These are phyloP conservation scores for Spathaspora passalidarum DNA, from an alignment of 805 yeast species.

Conservation along the genomic window DNA sequence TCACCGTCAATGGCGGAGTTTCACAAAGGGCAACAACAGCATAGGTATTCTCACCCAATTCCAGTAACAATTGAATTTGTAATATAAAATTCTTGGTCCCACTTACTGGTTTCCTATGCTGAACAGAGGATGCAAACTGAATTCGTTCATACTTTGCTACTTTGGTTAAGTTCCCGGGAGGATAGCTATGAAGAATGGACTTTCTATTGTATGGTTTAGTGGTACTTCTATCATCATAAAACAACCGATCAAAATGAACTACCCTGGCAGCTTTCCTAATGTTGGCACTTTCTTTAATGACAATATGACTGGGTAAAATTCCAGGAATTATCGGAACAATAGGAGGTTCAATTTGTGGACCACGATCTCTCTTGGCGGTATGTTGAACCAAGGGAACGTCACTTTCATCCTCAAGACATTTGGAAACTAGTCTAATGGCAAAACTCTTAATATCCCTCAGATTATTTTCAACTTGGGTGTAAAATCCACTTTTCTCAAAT, in stretches of 20 bases:
- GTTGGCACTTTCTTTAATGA: constrained; percentile 58
- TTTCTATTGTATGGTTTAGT: not conserved
- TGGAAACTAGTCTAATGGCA: constrained; percentile 51
- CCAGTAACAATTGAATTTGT: constrained; percentile 50
- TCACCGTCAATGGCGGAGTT: constrained; percentile 57
- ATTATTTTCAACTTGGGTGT: constrained; percentile 23
- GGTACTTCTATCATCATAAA: constrained; percentile 35
- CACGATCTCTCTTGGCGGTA: constrained; percentile 71
- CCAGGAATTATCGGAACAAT: constrained; percentile 56
- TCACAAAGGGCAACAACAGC: constrained; percentile 42
- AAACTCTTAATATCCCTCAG: constrained; percentile 33
- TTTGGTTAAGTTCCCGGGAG: constrained; percentile 45
- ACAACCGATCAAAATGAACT: constrained; percentile 49
- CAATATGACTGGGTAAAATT: constrained; percentile 52
- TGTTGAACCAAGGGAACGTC: constrained; percentile 58
- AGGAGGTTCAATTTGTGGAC: constrained; percentile 64
- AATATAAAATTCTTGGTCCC: constrained; percentile 49
- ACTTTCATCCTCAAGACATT: constrained; percentile 48
- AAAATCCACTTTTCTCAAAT: constrained; percentile 21
- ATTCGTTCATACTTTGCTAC: constrained; percentile 69
- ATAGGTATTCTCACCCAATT: constrained; percentile 27
- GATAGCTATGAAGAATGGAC: constrained; percentile 42
- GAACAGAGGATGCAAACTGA: constrained; percentile 59
- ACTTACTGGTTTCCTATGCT: constrained; percentile 40
- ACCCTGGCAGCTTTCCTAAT: constrained; percentile 55